Evolutionary conservation across 139 green algal genomes (phyloP), one percentile per base, ranked within the genome.

Genomic region (Eudorina sp.): DNA sequence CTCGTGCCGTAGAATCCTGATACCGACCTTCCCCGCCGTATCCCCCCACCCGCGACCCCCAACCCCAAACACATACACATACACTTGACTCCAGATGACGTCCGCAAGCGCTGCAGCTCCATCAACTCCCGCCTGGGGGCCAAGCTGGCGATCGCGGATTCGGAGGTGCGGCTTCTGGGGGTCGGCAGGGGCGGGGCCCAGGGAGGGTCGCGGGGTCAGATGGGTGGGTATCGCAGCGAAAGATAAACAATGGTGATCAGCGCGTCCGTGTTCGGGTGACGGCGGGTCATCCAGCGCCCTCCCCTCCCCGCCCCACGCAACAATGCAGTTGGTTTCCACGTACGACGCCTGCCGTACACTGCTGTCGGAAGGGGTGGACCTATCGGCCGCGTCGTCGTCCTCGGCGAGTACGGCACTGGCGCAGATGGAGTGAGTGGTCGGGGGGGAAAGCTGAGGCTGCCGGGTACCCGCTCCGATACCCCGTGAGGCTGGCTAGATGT

Each of bases 41-140:
- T n/a, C n/a, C n/a, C n/a, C n/a, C n/a, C n/a, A n/a, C n/a, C n/a
- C n/a, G n/a, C n/a, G n/a, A n/a, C n/a, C n/a, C n/a, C n/a, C n/a
- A n/a, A n/a, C n/a, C n/a, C n/a, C n/a, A n/a, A n/a, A n/a, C n/a
- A n/a, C n/a, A n/a, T n/a, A n/a, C n/a, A n/a, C n/a, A n/a, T n/a
- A n/a, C n/a, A n/a, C n/a, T n/a, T n/a, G n/a, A n/a, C 5, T 41
- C 25, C 88, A 89, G 90, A 90, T 3, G 79, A 90, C 0, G 53
- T 90, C 1, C 81, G 53, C 19, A 88, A 77, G 73, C 92, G 91
- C 85, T 41, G 29, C 29, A 36, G 64, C 9, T 46, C 85, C n/a
- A 83, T 94, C 55, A 94, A 95, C 89, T 85, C 81, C 46, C 92
- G 92, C 58, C 86, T 94, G 58, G 93, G 91, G 13, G 21, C 83